A percentile compares a stretch with the other conserved stretches of the same genome.
These are phyloP conservation scores for Colletotrichum magnum DNA, from an alignment of 2,329 filamentous ascomycete species.

Conservation along the genomic window DNA sequence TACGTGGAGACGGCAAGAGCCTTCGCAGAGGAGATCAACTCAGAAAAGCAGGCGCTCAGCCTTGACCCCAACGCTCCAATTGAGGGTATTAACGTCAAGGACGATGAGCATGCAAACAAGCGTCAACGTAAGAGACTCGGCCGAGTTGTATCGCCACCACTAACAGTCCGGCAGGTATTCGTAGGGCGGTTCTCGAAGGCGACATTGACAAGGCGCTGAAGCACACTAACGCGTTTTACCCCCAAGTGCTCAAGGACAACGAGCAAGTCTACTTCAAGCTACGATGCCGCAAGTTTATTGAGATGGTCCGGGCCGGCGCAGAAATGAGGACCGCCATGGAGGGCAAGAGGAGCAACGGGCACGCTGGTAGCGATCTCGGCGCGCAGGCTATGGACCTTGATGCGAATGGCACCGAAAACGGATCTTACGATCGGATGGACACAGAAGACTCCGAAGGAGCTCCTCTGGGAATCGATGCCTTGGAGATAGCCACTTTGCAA, in stretches of 20 bases:
- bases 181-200: slow-evolving; percentile 88
- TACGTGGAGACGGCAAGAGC: slow-evolving; percentile 94
- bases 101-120: slow-evolving; percentile 89
- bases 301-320: slow-evolving; percentile 86
- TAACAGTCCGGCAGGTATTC: slow-evolving; percentile 74
- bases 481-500: slow-evolving; percentile 78
- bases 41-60: slow-evolving; percentile 79
- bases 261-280: slow-evolving; percentile 90
- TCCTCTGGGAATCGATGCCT: slow-evolving; percentile 50
- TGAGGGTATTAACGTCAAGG: slow-evolving; percentile 76
- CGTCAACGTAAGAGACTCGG: slow-evolving; percentile 78
- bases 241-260: slow-evolving; percentile 83
- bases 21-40: slow-evolving; percentile 85
- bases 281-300: slow-evolving; percentile 91
- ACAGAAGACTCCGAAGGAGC: slow-evolving; percentile 58
- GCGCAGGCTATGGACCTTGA: slow-evolving; percentile 70
- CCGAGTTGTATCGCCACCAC: neutral
- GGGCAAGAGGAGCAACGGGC: slow-evolving; percentile 59
- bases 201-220: slow-evolving; percentile 94
- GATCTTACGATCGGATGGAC: slow-evolving; percentile 66
- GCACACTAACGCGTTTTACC: slow-evolving; percentile 83
- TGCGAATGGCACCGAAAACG: slow-evolving; percentile 60
- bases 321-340: slow-evolving; percentile 70
- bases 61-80: slow-evolving; percentile 67
- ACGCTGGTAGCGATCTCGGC: slow-evolving; percentile 60